Base-by-base conservation (phyloP, 371 early-diverging fungal genomes). In the Coemansia sp. region DNA sequence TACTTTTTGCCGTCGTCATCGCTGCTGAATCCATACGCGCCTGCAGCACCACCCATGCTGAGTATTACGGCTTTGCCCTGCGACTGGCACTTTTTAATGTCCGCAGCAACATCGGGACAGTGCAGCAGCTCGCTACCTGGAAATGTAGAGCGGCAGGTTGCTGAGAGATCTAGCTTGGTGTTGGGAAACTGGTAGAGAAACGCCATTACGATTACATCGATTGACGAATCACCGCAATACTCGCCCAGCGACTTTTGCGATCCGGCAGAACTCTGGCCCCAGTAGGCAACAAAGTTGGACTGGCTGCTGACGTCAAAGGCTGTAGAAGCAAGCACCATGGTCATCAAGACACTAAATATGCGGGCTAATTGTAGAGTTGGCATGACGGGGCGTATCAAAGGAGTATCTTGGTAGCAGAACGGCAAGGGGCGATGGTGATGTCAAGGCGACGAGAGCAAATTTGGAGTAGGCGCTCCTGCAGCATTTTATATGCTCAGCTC, bases 41-140 rank as follows among this genome's bases (percentile, higher is more conserved):
- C 88, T 8, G 86, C 69, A 3, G 88, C 89, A 26, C 89, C 91
- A 40, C 89, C 89, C 57, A 90, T 79, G 45, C 87, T 86, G 16
- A 90, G 71, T 37, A 89, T 52, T 0, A 90, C 68, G n/a, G 82
- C 84, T 56, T 85, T 85, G 7, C 89, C 89, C 42, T 79, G 75
- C 16, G 68, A 24, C 67, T 90, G 91, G 65, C 89, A 89, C 16
- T 70, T 65, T 64, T 84, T 83, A 61, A 90, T 87, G 58, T 88
- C 89, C 51, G 64, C 50, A n/a, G 82, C 88, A 31, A 88, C 73
- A 8, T 85, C 71, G 3, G 88, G 86, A 65, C 88, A 88, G 37
- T 80, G 69, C 13, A 87, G 77, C 18, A 88, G 63, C 0, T 66
- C 50, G 8, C 86, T 84, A 6, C 84, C 84, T 8, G 81, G 67